Percentiles rank a stretch among this genome's conserved stretches.
Conservation (phyloP, 805 yeast species). For the Ogataea chonburiensis region DNA sequence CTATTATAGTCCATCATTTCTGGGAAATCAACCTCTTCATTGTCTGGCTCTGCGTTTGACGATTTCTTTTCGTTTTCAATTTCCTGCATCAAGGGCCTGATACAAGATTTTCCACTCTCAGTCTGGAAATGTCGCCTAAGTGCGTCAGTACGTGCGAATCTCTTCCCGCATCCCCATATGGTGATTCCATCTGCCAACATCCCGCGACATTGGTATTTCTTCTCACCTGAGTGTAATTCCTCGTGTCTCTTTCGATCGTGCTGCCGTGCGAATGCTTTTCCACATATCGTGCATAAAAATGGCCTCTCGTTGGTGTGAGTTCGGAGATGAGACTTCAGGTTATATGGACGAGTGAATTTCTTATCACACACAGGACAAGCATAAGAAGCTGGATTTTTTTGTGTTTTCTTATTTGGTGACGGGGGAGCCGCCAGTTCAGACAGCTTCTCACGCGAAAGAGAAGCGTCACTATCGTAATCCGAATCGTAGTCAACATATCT, state of each 20-base stretch:
- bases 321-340: conserved; percentile 83
- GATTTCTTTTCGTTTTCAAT: conserved; percentile 28
- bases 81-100: conserved; percentile 65
- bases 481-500: conserved; percentile 28
- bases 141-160: conserved; percentile 79
- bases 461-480: conserved; percentile 31
- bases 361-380: conserved; percentile 84
- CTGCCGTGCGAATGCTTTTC: conserved; percentile 77
- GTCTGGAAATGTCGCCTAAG: conserved; percentile 77
- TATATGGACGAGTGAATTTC: conserved; percentile 88
- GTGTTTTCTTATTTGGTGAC: conserved; percentile 47
- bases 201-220: conserved; percentile 72
- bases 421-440: conserved; percentile 63
- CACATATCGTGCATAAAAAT: conserved; percentile 68
- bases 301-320: conserved; percentile 89
- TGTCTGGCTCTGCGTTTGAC: background rate
- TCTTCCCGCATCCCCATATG: conserved; percentile 77
- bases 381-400: conserved; percentile 70
- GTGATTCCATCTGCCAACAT: conserved; percentile 50
- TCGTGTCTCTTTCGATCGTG: conserved; percentile 79
- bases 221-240: conserved; percentile 72
- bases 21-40: background rate
- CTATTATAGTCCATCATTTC: conserved; percentile 18
- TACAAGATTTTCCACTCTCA: conserved; percentile 73
- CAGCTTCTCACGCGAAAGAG: conserved; percentile 53